Evolutionary conservation across 1,139 yeast species (phyloP).

Genomic region (Saccharomycopsis hybrid): DNA sequence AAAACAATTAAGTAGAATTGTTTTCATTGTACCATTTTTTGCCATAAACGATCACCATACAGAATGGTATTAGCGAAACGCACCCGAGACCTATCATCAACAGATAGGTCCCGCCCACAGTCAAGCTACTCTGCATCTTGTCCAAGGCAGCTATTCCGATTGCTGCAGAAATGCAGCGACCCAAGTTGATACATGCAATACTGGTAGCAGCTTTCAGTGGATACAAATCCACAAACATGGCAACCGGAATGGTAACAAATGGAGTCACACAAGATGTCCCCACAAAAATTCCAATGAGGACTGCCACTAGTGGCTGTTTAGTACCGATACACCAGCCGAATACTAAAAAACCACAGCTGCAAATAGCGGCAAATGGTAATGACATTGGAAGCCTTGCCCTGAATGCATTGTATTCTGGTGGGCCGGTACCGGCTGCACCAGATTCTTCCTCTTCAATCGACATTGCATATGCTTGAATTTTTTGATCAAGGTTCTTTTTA

Average conservation of each 20-base stretch:
- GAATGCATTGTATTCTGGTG: slow-evolving; percentile 27
- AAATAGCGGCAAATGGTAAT: slow-evolving; percentile 3
- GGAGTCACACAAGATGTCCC: slow-evolving; percentile 2
- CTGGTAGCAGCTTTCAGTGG: slow-evolving; percentile 57
- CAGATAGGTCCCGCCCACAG: slow-evolving; percentile 59
- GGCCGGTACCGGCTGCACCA: not conserved
- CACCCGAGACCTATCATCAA: slow-evolving; percentile 49
- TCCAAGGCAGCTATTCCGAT: slow-evolving; percentile 55
- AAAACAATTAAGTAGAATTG: too few relatives aligned
- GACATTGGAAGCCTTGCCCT: slow-evolving; percentile 37
- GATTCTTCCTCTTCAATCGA: too few relatives aligned
- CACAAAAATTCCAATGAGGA: slow-evolving; percentile 6
- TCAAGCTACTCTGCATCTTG: slow-evolving; percentile 44
- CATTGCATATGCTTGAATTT: too few relatives aligned
- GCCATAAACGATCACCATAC: too few relatives aligned
- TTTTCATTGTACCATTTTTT: too few relatives aligned
- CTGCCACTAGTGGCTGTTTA: slow-evolving; percentile 7
- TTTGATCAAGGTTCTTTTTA: too few relatives aligned
- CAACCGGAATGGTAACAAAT: slow-evolving; percentile 1
- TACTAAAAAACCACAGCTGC: slow-evolving; percentile 1
- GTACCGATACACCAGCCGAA: slow-evolving; percentile 11
- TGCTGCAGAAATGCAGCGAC: slow-evolving; percentile 56
- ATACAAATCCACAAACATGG: slow-evolving; percentile 25
- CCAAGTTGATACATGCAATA: slow-evolving; percentile 50
- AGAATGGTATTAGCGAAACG: too few relatives aligned